Conservation (phyloP, 768 basidiomycete genomes). For the Rhodotorula kratochvilovae region DNA sequence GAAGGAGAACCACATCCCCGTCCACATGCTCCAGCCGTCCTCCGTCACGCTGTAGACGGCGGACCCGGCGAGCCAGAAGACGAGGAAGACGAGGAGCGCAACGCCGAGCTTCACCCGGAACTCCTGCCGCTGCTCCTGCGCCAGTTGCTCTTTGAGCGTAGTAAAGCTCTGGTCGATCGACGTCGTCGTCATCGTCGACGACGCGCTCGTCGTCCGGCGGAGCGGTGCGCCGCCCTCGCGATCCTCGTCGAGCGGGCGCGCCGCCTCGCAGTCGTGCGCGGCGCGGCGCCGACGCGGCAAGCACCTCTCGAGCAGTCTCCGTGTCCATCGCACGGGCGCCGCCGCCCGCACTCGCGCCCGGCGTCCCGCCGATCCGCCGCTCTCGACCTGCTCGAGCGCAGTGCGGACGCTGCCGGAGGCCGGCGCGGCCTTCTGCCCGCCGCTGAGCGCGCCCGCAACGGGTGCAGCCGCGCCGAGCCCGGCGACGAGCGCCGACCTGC, state of each 20-base stretch:
- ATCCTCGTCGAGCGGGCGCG: neutral
- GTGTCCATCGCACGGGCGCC: neutral
- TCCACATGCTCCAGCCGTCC: constrained; percentile 37
- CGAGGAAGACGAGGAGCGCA: constrained; percentile 60
- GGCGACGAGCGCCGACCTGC: neutral
- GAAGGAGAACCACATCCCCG: constrained; percentile 23
- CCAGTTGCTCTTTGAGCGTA: constrained; percentile 43
- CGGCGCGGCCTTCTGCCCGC: neutral
- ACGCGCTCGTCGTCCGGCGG: neutral
- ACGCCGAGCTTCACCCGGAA: constrained; percentile 57
- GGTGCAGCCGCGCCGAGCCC: neutral
- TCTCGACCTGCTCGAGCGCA: neutral
- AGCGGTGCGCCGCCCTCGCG: neutral
- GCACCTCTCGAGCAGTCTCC: neutral
- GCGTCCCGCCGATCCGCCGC: neutral
- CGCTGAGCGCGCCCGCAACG: neutral
- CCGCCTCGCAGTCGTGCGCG: neutral
- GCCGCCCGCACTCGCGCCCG: too few relatives aligned
- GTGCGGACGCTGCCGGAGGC: too few relatives aligned
- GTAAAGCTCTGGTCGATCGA: constrained; percentile 40
- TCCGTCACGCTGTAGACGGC: constrained; percentile 40
- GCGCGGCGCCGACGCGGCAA: neutral
- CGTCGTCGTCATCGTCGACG: neutral
- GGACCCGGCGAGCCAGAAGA: constrained; percentile 64
- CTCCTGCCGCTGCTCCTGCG: constrained; percentile 52